A percentile compares a stretch with the other conserved stretches of the same genome.
These are phyloP conservation scores for Heterobasidion annosum DNA, from an alignment of 1,284 basidiomycete genomes.

Conservation along the genomic window DNA sequence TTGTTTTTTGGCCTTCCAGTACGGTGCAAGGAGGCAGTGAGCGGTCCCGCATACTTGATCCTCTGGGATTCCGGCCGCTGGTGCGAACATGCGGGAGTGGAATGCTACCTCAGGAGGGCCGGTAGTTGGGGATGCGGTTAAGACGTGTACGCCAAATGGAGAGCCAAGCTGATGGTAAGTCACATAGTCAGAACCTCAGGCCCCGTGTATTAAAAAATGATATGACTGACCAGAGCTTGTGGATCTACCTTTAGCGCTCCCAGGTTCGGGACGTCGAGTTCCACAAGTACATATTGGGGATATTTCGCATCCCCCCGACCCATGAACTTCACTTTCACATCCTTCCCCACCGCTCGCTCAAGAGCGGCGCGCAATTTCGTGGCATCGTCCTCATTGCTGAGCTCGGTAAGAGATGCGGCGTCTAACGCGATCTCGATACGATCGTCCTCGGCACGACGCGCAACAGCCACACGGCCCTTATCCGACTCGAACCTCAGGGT, in stretches of 20 bases:
- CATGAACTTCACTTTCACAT: slow-evolving; percentile 26
- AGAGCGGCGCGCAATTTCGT: slow-evolving; percentile 19
- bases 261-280: slow-evolving; percentile 34
- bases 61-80: slow-evolving; percentile 29
- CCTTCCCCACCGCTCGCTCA: slow-evolving; percentile 26
- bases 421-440: slow-evolving; percentile 29
- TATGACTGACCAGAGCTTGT: slow-evolving; percentile 29
- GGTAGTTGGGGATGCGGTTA: slow-evolving; percentile 27
- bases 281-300: slow-evolving; percentile 29
- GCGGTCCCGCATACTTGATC: slow-evolving; percentile 54
- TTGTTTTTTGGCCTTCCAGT: slow-evolving; percentile 34
- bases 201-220: not conserved
- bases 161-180: slow-evolving; percentile 10
- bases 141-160: slow-evolving; percentile 21
- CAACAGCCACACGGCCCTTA: slow-evolving; percentile 13
- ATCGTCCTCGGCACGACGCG: slow-evolving; percentile 19
- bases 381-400: slow-evolving; percentile 11
- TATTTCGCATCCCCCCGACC: slow-evolving; percentile 26
- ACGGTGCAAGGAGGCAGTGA: slow-evolving; percentile 41
- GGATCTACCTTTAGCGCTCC: slow-evolving; percentile 24
- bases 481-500: slow-evolving; percentile 26
- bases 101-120: slow-evolving; percentile 26
- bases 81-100: slow-evolving; percentile 42
- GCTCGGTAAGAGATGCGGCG: slow-evolving; percentile 2
- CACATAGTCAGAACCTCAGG: slow-evolving; percentile 2